phyloP scores from a whole-genome alignment of 78 protist genomes.

The Creolimax fragrantissima region DNA sequence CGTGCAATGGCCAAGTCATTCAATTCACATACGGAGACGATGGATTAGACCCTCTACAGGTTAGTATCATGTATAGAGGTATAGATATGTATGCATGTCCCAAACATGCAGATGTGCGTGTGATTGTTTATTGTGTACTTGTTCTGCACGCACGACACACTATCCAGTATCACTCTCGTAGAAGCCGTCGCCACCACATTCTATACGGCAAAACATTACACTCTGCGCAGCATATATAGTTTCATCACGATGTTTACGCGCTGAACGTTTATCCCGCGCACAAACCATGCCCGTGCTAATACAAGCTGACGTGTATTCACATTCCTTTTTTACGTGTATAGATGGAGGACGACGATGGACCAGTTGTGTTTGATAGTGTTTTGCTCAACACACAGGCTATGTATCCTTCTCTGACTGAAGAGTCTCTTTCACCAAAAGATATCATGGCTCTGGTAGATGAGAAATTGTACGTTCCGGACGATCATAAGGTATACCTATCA shows the following conservation, averaged over 20 bases:
- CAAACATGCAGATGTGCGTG: no score
- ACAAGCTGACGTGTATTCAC: no score
- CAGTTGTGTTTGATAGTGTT: conserved; percentile 51
- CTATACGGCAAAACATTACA: no score
- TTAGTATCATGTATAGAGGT: background rate
- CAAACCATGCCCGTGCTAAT: no score
- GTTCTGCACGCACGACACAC: no score
- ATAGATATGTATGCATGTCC: background rate
- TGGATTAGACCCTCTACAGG: conserved; percentile 72
- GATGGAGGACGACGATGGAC: conserved; percentile 31
- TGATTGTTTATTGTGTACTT: no score
- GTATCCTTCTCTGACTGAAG: background rate
- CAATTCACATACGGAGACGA: conserved; percentile 95
- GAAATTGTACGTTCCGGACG: background rate
- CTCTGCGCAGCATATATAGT: no score
- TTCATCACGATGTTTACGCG: no score
- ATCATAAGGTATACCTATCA: background rate
- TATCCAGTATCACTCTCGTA: no score
- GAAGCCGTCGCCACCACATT: no score
- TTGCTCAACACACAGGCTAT: conserved; percentile 29
- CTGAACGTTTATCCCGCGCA: no score
- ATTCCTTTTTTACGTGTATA: no score
- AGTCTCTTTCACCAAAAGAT: background rate
- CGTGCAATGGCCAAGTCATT: conserved; percentile 61
- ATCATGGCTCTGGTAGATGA: background rate